Conservation (phyloP, 176 grass and related monocot genomes). For the Avena sativa region DNA sequence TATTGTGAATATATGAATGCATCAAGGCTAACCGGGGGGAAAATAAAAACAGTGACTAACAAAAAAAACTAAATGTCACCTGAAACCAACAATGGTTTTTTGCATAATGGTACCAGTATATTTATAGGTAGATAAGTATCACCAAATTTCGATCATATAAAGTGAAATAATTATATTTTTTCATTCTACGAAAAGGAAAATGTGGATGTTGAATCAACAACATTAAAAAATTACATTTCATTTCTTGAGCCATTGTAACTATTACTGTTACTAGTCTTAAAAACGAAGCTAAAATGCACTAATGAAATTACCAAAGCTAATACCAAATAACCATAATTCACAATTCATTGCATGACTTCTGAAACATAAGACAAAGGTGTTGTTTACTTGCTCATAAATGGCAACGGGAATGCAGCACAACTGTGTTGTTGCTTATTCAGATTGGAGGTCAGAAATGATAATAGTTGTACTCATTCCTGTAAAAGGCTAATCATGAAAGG, state of each 20-base stretch:
- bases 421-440: not conserved
- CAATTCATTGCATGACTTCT: not conserved
- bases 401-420: not conserved
- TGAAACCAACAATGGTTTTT: not conserved
- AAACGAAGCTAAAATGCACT: slow-evolving; percentile 15
- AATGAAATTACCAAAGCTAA: slow-evolving; percentile 29
- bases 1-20: not conserved
- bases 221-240: slow-evolving; percentile 2
- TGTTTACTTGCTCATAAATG: slow-evolving; percentile 23
- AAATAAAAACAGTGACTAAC: not conserved
- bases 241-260: slow-evolving; percentile 12
- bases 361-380: not conserved
- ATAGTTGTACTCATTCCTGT: not conserved
- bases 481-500: not conserved
- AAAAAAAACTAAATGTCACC: not conserved
- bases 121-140: slow-evolving; percentile 4
- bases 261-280: not conserved
- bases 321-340: not conserved
- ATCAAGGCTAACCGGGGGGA: not conserved
- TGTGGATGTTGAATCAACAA: not conserved
- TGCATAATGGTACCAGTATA: not conserved
- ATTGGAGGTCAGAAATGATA: slow-evolving; percentile 8
- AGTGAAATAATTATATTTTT: slow-evolving; percentile 1
- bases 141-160: slow-evolving; percentile 3
- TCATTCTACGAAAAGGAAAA: not conserved